These are phyloP conservation scores for Kalanchoe fedtschenkoi DNA, from an alignment of 164 flowering plant genomes.

Conservation along the genomic window DNA sequence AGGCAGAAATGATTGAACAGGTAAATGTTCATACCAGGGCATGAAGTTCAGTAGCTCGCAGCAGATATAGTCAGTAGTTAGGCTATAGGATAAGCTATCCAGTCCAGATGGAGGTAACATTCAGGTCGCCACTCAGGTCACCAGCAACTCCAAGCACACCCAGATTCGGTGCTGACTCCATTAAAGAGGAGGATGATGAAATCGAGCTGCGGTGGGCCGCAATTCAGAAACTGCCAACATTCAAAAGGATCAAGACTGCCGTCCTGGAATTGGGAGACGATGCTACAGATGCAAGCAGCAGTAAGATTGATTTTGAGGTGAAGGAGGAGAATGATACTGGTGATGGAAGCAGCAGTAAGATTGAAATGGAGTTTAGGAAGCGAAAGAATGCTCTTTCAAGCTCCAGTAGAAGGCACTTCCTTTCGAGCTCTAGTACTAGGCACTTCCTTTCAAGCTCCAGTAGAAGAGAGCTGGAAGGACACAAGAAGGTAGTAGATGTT, in stretches of 20 bases:
- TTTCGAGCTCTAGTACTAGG: not conserved
- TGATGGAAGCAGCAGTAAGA: not conserved
- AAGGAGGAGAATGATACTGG: constrained; percentile 4
- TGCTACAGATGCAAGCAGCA: not conserved
- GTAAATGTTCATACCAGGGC: too few species aligned
- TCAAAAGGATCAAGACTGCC: constrained; percentile 18
- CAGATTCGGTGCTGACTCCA: not conserved
- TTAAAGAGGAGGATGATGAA: constrained; percentile 16
- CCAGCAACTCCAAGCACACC: constrained; percentile 6
- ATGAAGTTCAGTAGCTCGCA: not conserved
- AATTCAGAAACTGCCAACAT: constrained; percentile 32
- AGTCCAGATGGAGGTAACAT: constrained; percentile 2
- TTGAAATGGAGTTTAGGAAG: constrained; percentile 2
- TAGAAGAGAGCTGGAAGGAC: constrained; percentile 1
- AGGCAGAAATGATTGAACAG: too few species aligned
- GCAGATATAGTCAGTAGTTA: not conserved
- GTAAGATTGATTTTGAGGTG: not conserved
- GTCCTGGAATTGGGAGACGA: constrained; percentile 12
- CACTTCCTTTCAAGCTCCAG: constrained; percentile 4
- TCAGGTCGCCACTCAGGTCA: not conserved
- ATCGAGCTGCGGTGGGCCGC: constrained; percentile 28
- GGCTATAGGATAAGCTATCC: too few species aligned
- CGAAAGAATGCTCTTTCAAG: not conserved
- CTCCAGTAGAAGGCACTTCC: constrained; percentile 1
- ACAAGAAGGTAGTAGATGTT: constrained; percentile 21